Evolutionary conservation across 2,329 filamentous ascomycete genomes (phyloP).

Genomic region (Aspergillus unguis): DNA sequence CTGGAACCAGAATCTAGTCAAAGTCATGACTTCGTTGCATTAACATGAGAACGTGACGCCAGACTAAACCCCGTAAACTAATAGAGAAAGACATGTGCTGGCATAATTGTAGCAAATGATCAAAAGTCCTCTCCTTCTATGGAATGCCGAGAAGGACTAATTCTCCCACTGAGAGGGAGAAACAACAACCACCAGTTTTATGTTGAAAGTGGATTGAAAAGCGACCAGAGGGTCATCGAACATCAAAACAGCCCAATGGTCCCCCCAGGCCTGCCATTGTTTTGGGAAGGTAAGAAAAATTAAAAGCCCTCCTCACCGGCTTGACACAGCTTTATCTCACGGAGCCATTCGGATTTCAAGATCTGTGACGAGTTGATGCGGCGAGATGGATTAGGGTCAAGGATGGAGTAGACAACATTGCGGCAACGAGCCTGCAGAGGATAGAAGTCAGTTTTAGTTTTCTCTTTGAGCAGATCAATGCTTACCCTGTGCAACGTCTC

Average conservation of each 20-base stretch:
- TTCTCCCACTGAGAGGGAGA: constrained; percentile 15
- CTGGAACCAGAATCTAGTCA: constrained; percentile 15
- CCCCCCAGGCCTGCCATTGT: constrained; percentile 8
- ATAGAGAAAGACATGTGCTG: constrained; percentile 25
- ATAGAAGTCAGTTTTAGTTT: constrained; percentile 15
- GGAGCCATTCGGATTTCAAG: constrained; percentile 96
- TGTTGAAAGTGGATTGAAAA: constrained; percentile 13
- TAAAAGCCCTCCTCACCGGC: constrained; percentile 92
- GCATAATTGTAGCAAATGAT: constrained; percentile 17
- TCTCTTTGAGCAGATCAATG: background rate
- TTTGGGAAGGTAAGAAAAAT: constrained; percentile 17
- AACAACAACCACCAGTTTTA: constrained; percentile 22
- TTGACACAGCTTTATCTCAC: constrained; percentile 95
- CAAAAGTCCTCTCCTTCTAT: constrained; percentile 24
- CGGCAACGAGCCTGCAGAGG: constrained; percentile 77
- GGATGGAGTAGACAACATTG: constrained; percentile 97
- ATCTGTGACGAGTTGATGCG: constrained; percentile 95
- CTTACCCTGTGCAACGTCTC: constrained; percentile 88
- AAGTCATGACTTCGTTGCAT: constrained; percentile 40
- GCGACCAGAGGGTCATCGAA: background rate
- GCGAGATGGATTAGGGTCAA: constrained; percentile 88
- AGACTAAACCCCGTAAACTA: constrained; percentile 24
- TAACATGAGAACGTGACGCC: constrained; percentile 34
- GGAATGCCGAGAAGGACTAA: constrained; percentile 15
- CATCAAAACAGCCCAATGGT: constrained; percentile 14